These are phyloP conservation scores for Pyrenophora seminiperda DNA, from an alignment of 2,329 filamentous ascomycete species.

Conservation along the genomic window DNA sequence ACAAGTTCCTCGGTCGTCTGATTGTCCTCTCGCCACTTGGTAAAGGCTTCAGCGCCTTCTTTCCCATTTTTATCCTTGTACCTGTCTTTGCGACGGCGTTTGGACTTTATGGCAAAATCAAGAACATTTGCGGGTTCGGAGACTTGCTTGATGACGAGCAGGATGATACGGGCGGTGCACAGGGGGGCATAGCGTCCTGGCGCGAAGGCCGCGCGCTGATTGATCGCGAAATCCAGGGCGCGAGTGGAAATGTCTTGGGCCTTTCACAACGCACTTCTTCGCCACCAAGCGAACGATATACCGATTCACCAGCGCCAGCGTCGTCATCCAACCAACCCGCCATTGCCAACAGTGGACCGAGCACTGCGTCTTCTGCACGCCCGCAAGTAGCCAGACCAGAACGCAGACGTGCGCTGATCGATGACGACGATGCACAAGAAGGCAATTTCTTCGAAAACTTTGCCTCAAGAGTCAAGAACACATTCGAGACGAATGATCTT, in stretches of 20 bases:
- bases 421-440: constrained; percentile 70
- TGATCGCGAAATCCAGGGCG: constrained; percentile 71
- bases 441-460: constrained; percentile 83
- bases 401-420: constrained; percentile 39
- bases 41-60: constrained; percentile 82
- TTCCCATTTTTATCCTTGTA: constrained; percentile 84
- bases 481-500: constrained; percentile 72
- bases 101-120: constrained; percentile 83
- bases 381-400: constrained; percentile 10
- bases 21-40: constrained; percentile 85
- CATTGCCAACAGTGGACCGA: constrained; percentile 15
- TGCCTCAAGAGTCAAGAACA: constrained; percentile 86
- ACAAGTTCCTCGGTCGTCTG: constrained; percentile 79
- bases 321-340: not conserved
- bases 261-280: constrained; percentile 29
- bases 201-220: constrained; percentile 90
- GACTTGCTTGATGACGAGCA: constrained; percentile 77
- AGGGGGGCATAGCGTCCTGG: constrained; percentile 82
- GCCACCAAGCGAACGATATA: constrained; percentile 33
- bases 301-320: constrained; percentile 23
- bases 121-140: constrained; percentile 77
- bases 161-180: constrained; percentile 62
- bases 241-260: constrained; percentile 44
- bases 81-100: constrained; percentile 87
- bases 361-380: constrained; percentile 8